These are phyloP conservation scores for Panicum hallii DNA, from an alignment of 202 grass and related monocot genomes.

Conservation along the genomic window DNA sequence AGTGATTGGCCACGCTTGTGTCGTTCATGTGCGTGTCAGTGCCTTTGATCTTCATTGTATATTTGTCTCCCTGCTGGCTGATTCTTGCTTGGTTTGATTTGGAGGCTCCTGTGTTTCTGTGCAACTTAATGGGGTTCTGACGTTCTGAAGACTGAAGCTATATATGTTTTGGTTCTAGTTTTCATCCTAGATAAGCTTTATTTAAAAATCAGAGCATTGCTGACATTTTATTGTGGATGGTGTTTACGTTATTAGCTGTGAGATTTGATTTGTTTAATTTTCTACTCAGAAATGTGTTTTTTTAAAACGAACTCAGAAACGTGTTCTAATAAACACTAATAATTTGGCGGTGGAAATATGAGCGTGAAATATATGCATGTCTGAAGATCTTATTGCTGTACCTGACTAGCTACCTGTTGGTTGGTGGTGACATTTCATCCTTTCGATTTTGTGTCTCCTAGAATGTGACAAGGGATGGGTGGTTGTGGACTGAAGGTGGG, in stretches of 20 bases:
- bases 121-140: neutral
- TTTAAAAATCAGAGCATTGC: neutral
- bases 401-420: neutral
- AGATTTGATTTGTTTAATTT: neutral
- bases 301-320: neutral
- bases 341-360: neutral
- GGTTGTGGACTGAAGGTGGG: neutral
- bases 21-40: neutral
- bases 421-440: slow-evolving; percentile 29
- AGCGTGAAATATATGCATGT: neutral
- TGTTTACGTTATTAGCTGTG: neutral
- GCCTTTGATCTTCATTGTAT: neutral
- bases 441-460: slow-evolving; percentile 36
- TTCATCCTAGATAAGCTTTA: neutral
- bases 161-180: neutral
- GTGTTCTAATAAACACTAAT: neutral
- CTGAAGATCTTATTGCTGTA: neutral
- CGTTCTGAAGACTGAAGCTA: neutral
- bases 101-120: slow-evolving; percentile 3
- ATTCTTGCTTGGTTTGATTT: neutral
- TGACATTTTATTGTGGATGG: neutral
- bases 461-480: slow-evolving; percentile 11
- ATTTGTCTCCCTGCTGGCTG: neutral
- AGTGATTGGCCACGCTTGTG: neutral
- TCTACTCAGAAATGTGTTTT: neutral